These are phyloP conservation scores for Yamadazyma pseudoaaseri DNA, from an alignment of 1,139 yeast genomes.

Conservation along the genomic window DNA sequence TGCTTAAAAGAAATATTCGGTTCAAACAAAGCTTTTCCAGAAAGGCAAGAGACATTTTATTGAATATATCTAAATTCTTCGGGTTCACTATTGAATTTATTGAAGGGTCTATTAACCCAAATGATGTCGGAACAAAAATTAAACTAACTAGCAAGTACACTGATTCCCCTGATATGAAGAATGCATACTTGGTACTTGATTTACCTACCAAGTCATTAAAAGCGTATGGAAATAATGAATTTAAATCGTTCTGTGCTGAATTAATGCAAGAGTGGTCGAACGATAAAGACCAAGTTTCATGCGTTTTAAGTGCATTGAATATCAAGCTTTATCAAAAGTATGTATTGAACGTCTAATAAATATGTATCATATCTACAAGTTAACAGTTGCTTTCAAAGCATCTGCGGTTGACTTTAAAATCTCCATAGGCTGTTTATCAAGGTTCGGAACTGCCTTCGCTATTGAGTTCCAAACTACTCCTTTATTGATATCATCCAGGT, in stretches of 20 bases:
- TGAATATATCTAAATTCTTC: slow-evolving; percentile 64
- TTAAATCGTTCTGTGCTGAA: slow-evolving; percentile 52
- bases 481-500: slow-evolving; percentile 49
- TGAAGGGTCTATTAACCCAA: slow-evolving; percentile 56
- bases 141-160: slow-evolving; percentile 62
- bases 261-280: slow-evolving; percentile 66
- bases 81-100: slow-evolving; percentile 77
- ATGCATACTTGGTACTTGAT: slow-evolving; percentile 39
- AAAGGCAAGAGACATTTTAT: slow-evolving; percentile 72
- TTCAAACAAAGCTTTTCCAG: slow-evolving; percentile 64
- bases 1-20: slow-evolving; percentile 57
- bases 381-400: no score
- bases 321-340: slow-evolving; percentile 56
- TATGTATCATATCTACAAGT: background rate
- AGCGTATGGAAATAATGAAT: slow-evolving; percentile 44
- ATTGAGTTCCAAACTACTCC: slow-evolving; percentile 59
- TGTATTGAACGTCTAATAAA: slow-evolving; percentile 8
- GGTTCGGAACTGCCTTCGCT: slow-evolving; percentile 43
- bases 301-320: slow-evolving; percentile 76
- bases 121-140: slow-evolving; percentile 47
- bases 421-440: slow-evolving; percentile 34
- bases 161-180: slow-evolving; percentile 15
- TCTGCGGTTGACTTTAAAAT: slow-evolving; percentile 22
- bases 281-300: slow-evolving; percentile 71
- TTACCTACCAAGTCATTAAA: slow-evolving; percentile 35